Percentiles rank a stretch among this genome's conserved stretches.
These are phyloP conservation scores for Telfairia occidentalis DNA, from an alignment of 331 rosid genomes.

Conservation along the genomic window DNA sequence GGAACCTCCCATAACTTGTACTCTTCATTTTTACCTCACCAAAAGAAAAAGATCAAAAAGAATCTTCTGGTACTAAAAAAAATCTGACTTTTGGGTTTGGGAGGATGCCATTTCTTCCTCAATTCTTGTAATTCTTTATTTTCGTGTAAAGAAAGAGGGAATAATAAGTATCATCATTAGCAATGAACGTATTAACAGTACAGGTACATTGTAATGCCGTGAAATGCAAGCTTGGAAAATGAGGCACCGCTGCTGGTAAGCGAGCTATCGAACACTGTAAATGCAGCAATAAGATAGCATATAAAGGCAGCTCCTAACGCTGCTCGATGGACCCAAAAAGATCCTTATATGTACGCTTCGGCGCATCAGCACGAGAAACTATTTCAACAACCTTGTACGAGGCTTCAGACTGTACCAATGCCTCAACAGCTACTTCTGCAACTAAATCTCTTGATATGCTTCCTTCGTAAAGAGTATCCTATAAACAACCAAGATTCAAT, in stretches of 20 bases:
- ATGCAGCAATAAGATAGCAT: neutral
- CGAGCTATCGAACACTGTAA: neutral
- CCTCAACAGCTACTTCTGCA: constrained; percentile 88
- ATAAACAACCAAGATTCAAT: neutral
- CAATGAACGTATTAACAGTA: neutral
- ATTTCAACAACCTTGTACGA: constrained; percentile 87
- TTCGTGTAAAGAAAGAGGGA: neutral
- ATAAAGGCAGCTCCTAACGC: constrained; percentile 13
- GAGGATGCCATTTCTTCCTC: neutral
- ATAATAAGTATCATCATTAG: neutral
- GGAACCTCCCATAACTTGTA: no score
- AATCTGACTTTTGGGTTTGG: neutral
- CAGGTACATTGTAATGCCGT: neutral
- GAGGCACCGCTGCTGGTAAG: neutral
- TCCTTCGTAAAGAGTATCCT: constrained; percentile 82
- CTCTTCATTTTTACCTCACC: no score
- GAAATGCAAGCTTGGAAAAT: neutral
- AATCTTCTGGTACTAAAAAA: no score
- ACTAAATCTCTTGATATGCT: constrained; percentile 86
- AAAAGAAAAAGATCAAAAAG: no score
- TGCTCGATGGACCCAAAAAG: constrained; percentile 75
- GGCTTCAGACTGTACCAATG: constrained; percentile 63
- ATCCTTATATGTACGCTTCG: constrained; percentile 55
- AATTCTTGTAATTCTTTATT: neutral
- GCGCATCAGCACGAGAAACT: constrained; percentile 59